phyloP scores from a whole-genome alignment of 495 filamentous ascomycete species.

The Penicillium macrosclerotiorum region DNA sequence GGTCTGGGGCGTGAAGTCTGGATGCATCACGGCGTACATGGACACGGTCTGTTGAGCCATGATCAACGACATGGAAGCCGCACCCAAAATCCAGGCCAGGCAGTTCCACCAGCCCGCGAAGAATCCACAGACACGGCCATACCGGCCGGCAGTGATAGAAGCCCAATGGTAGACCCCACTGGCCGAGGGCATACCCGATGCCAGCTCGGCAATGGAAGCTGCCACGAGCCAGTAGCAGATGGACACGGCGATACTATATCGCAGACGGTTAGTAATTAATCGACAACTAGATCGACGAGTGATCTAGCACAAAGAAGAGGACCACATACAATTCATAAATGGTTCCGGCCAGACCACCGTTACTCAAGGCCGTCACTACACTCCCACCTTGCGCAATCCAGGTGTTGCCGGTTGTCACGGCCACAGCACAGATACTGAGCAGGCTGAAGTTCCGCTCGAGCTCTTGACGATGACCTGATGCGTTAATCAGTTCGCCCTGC shows the following conservation, averaged over 20 bases:
- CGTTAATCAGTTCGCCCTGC: constrained; percentile 44
- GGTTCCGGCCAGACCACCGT: constrained; percentile 50
- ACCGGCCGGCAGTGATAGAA: constrained; percentile 67
- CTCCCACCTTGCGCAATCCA: constrained; percentile 60
- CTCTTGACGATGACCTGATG: constrained; percentile 57
- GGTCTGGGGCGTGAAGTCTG: constrained; percentile 54
- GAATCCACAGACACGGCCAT: constrained; percentile 68
- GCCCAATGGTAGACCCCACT: constrained; percentile 87
- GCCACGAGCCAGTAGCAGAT: constrained; percentile 53
- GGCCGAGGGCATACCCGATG: constrained; percentile 76
- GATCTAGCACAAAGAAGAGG: no score
- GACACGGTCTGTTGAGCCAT: constrained; percentile 63
- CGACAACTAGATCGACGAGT: no score
- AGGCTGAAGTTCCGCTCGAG: constrained; percentile 60
- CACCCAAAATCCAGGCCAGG: constrained; percentile 68
- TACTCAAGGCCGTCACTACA: constrained; percentile 39
- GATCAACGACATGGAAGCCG: constrained; percentile 66
- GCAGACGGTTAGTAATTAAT: constrained; percentile 20
- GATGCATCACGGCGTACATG: constrained; percentile 72
- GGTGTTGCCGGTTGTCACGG: constrained; percentile 56
- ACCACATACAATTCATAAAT: constrained; percentile 52
- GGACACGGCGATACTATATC: constrained; percentile 42
- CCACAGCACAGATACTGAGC: constrained; percentile 54
- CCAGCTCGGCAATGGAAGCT: constrained; percentile 67
- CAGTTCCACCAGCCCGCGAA: constrained; percentile 81